These are phyloP conservation scores for Solanum hybrid DNA, from an alignment of 305 asterid genomes.

Conservation along the genomic window DNA sequence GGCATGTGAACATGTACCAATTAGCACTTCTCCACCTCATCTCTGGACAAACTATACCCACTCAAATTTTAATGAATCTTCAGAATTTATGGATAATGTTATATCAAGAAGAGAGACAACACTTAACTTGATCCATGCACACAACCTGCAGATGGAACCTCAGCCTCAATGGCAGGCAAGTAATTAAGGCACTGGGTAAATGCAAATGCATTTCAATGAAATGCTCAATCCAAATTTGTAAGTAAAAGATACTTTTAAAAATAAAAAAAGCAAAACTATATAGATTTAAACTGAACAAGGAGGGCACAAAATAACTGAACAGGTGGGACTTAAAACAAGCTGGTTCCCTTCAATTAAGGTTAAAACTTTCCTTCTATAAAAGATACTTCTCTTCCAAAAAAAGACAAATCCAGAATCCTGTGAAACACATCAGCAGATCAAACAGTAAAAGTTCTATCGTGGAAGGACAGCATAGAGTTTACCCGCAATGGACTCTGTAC, in stretches of 20 bases:
- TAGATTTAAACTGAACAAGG: conserved; percentile 1
- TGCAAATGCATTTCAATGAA: neutral
- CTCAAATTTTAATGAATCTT: neutral
- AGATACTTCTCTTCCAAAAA: neutral
- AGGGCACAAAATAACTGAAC: neutral
- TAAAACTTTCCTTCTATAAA: neutral
- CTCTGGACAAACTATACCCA: neutral
- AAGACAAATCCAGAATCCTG: neutral
- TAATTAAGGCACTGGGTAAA: neutral
- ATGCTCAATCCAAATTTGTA: neutral
- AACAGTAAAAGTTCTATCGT: neutral
- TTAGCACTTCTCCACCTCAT: neutral
- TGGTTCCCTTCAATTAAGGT: neutral
- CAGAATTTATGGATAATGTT: neutral
- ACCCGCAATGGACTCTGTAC: conserved; percentile 97
- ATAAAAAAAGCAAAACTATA: neutral
- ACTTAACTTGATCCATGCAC: conserved; percentile 2
- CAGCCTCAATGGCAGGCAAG: conserved; percentile 1
- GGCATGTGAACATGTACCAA: neutral
- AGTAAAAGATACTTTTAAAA: neutral
- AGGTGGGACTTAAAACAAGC: neutral
- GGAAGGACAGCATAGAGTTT: conserved; percentile 21
- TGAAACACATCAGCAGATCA: neutral
- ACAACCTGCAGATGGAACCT: conserved; percentile 3
- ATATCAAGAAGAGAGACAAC: neutral